Conservation (phyloP, 2,329 filamentous ascomycete genomes). For the Lomentospora prolificans region DNA sequence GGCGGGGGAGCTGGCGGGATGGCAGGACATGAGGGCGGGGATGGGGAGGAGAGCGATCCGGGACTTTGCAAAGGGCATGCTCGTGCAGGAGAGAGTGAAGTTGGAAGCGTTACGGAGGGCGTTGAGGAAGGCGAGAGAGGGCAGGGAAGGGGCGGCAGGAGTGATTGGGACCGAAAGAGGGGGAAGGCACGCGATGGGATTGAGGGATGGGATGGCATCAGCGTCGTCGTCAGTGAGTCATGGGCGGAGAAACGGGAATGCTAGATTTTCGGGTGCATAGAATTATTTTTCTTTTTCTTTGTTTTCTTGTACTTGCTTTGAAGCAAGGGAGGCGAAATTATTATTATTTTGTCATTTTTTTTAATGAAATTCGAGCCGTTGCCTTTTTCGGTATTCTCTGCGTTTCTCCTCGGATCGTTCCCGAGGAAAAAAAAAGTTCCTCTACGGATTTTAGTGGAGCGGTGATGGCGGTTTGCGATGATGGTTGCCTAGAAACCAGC, state of each 20-base stretch:
- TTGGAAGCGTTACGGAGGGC: conserved; percentile 74
- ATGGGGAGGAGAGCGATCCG: conserved; percentile 65
- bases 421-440: background rate
- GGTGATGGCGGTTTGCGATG: background rate
- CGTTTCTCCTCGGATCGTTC: no score
- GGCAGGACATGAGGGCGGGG: conserved; percentile 80
- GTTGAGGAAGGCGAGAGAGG: conserved; percentile 48
- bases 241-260: conserved; percentile 3
- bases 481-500: background rate
- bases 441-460: background rate
- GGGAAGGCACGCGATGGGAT: background rate
- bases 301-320: background rate
- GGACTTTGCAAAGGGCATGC: conserved; percentile 66
- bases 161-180: background rate
- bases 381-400: background rate
- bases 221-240: background rate
- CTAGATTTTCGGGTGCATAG: background rate
- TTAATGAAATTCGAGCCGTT: background rate
- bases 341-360: no score
- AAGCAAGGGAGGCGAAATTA: no score
- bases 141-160: conserved; percentile 7
- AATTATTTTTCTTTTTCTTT: background rate
- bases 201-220: background rate
- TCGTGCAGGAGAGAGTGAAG: conserved; percentile 70
- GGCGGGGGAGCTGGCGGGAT: conserved; percentile 81